A percentile compares a stretch with the other conserved stretches of the same genome.
phyloP scores from a whole-genome alignment of 2,329 filamentous ascomycete species.

The Penicillium decumbens region DNA sequence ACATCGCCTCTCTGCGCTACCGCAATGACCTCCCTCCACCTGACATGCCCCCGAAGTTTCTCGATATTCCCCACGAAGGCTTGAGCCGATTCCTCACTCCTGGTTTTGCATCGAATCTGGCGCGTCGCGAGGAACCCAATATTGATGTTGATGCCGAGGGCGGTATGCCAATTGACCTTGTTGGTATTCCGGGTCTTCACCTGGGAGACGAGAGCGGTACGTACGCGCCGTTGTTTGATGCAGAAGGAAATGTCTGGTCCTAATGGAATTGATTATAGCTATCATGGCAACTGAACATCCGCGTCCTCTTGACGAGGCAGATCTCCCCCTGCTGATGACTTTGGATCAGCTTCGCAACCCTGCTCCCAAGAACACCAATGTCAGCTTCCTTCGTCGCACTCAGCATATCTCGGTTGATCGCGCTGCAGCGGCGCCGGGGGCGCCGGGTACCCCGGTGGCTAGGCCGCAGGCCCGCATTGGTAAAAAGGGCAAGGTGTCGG shows the following conservation, averaged over 20 bases:
- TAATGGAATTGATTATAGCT: conserved; percentile 47
- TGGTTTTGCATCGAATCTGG: conserved; percentile 81
- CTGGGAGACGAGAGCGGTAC: conserved; percentile 90
- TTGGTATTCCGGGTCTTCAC: conserved; percentile 91
- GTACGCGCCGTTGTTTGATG: conserved; percentile 19
- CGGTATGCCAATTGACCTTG: conserved; percentile 92
- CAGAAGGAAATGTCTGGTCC: not conserved
- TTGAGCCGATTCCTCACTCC: conserved; percentile 86
- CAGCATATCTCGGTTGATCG: conserved; percentile 69
- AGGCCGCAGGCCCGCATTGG: conserved; percentile 23
- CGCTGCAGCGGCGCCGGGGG: conserved; percentile 31
- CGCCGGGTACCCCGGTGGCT: conserved; percentile 11
- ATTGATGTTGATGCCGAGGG: conserved; percentile 97
- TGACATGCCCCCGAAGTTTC: conserved; percentile 88
- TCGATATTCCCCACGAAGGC: conserved; percentile 93
- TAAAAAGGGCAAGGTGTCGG: conserved; percentile 35
- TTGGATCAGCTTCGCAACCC: conserved; percentile 81
- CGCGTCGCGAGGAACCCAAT: conserved; percentile 86
- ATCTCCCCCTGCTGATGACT: conserved; percentile 76
- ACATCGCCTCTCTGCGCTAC: conserved; percentile 92
- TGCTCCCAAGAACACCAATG: conserved; percentile 67
- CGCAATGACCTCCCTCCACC: conserved; percentile 93
- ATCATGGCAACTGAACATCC: conserved; percentile 73
- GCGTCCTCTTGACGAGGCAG: conserved; percentile 72
- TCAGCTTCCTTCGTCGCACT: conserved; percentile 91